phyloP scores from a whole-genome alignment of 2,329 filamentous ascomycete species.

The Fusarium zealandicum region DNA sequence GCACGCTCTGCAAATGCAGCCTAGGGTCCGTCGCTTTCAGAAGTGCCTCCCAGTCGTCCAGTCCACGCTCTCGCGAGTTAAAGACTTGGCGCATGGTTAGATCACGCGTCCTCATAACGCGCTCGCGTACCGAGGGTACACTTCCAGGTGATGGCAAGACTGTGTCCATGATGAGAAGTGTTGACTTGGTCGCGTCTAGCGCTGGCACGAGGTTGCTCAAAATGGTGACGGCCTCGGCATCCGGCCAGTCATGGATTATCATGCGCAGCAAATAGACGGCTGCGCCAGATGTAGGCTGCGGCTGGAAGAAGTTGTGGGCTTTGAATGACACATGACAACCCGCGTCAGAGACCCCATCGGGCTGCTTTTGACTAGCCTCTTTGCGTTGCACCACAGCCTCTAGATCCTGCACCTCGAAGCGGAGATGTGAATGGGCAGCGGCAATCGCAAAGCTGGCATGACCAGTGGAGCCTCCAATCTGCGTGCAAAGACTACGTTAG shows the following conservation, averaged over 20 bases:
- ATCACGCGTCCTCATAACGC: conserved; percentile 2
- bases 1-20: background rate
- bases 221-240: conserved; percentile 1
- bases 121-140: background rate
- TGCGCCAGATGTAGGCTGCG: background rate
- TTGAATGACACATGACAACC: background rate
- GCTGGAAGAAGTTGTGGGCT: background rate
- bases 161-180: conserved; percentile 13
- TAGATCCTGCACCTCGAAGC: conserved; percentile 7
- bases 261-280: conserved; percentile 2
- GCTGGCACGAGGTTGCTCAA: conserved; percentile 2
- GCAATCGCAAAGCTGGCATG: conserved; percentile 5
- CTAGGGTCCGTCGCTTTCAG: background rate
- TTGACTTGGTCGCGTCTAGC: background rate
- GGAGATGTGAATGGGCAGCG: background rate
- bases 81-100: conserved; percentile 13
- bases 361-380: background rate
- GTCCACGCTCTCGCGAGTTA: conserved; percentile 1
- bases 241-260: conserved; percentile 10
- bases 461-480: conserved; percentile 8
- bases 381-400: background rate
- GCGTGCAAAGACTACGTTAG: background rate
- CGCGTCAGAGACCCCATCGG: background rate
- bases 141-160: conserved; percentile 3
- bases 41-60: conserved; percentile 10